Conservation (phyloP, 1,284 basidiomycete genomes). For the Peniophora sp. region DNA sequence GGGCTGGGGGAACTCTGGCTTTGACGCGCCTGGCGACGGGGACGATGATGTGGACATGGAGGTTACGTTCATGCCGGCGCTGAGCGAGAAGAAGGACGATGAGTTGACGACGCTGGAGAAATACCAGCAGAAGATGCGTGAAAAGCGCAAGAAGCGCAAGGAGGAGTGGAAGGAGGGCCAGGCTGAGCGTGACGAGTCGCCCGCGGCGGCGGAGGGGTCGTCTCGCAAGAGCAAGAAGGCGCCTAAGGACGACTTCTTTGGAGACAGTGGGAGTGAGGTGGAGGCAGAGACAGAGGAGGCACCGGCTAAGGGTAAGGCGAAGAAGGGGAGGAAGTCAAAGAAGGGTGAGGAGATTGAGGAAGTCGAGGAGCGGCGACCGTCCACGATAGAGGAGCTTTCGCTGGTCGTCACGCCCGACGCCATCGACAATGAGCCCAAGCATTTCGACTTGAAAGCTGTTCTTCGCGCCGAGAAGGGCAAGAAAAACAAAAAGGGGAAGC, state of each 20-base stretch:
- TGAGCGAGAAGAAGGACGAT: slow-evolving; percentile 47
- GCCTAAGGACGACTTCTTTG: slow-evolving; percentile 71
- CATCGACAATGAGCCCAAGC: slow-evolving; percentile 49
- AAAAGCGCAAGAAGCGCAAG: slow-evolving; percentile 78
- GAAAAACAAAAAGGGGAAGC: slow-evolving; percentile 44
- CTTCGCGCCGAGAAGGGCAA: slow-evolving; percentile 73
- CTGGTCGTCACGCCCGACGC: slow-evolving; percentile 57
- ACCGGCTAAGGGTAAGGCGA: slow-evolving; percentile 19
- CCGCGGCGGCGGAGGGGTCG: slow-evolving; percentile 12
- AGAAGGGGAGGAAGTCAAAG: slow-evolving; percentile 15
- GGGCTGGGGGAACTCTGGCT: slow-evolving; percentile 58
- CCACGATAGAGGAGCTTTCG: slow-evolving; percentile 56
- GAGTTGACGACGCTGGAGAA: slow-evolving; percentile 79
- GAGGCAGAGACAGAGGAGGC: slow-evolving; percentile 24
- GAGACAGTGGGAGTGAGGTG: slow-evolving; percentile 36
- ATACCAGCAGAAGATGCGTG: slow-evolving; percentile 83
- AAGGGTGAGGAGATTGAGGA: slow-evolving; percentile 8
- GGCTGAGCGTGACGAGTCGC: slow-evolving; percentile 15
- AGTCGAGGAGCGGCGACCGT: slow-evolving; percentile 16
- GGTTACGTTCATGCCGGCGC: slow-evolving; percentile 86
- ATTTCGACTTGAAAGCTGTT: slow-evolving; percentile 91
- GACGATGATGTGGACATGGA: slow-evolving; percentile 74
- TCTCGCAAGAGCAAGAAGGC: not conserved
- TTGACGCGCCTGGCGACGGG: slow-evolving; percentile 25
- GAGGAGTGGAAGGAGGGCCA: slow-evolving; percentile 43